These are phyloP conservation scores for Caloboletus inedulis DNA, from an alignment of 1,284 basidiomycete species.

Conservation along the genomic window DNA sequence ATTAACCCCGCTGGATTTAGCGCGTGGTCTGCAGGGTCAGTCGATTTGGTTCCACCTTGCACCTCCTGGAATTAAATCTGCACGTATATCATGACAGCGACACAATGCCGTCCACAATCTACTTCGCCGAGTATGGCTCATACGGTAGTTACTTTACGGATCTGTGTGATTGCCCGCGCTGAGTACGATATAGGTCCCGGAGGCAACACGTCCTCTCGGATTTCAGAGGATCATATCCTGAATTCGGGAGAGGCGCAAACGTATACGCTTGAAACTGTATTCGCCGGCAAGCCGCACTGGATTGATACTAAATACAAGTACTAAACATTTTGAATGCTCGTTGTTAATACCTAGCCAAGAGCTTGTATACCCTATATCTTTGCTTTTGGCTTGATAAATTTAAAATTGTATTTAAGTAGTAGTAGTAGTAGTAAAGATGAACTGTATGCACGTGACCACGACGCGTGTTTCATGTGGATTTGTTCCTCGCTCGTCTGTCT, in stretches of 20 bases:
- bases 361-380: background rate
- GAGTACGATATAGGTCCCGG: slow-evolving; percentile 47
- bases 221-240: slow-evolving; percentile 49
- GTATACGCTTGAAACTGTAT: slow-evolving; percentile 49
- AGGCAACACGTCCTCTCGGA: slow-evolving; percentile 44
- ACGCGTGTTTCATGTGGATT: slow-evolving; percentile 19
- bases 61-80: background rate
- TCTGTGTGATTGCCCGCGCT: background rate
- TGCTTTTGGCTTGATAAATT: no score
- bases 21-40: slow-evolving; percentile 33
- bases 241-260: slow-evolving; percentile 37
- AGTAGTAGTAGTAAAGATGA: no score
- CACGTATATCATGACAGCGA: slow-evolving; percentile 33
- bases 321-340: slow-evolving; percentile 32
- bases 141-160: slow-evolving; percentile 35
- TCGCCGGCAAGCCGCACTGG: slow-evolving; percentile 49
- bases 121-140: slow-evolving; percentile 59
- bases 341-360: background rate
- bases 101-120: slow-evolving; percentile 51
- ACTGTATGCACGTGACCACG: slow-evolving; percentile 25
- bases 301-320: slow-evolving; percentile 50
- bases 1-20: slow-evolving; percentile 51
- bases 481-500: background rate
- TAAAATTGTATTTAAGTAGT: no score
- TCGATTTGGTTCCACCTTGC: background rate